phyloP scores from a whole-genome alignment of 2,329 filamentous ascomycete genomes.

The Colletotrichum sp. region DNA sequence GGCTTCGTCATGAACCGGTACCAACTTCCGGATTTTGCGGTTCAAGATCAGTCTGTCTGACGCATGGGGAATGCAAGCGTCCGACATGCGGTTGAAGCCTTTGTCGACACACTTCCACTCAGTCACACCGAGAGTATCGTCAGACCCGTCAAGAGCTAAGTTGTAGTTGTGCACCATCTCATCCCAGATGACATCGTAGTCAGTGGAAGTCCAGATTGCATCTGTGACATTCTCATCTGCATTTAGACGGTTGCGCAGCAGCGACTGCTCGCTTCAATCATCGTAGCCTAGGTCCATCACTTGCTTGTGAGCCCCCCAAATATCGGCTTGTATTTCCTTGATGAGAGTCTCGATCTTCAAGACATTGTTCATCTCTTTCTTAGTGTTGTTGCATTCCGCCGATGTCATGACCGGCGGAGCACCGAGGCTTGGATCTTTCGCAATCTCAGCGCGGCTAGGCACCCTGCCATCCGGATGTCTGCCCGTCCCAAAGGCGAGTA shows the following conservation, averaged over 20 bases:
- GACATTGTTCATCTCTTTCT: conserved; percentile 29
- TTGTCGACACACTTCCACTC: conserved; percentile 25
- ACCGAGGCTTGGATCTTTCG: conserved; percentile 45
- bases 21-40: conserved; percentile 60
- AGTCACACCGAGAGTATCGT: conserved; percentile 26
- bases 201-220: conserved; percentile 35
- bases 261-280: conserved; percentile 53
- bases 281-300: conserved; percentile 55
- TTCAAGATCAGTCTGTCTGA: conserved; percentile 60
- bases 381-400: conserved; percentile 24
- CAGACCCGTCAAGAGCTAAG: conserved; percentile 31
- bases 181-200: conserved; percentile 38
- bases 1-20: conserved; percentile 36
- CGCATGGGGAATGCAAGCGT: conserved; percentile 66
- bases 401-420: conserved; percentile 30
- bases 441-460: conserved; percentile 53
- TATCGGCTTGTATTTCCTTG: conserved; percentile 41
- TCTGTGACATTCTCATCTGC: conserved; percentile 54
- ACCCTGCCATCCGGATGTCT: conserved; percentile 56
- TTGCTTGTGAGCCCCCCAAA: conserved; percentile 44
- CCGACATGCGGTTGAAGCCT: conserved; percentile 58
- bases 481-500: conserved; percentile 50
- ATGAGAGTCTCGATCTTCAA: background rate
- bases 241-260: conserved; percentile 48
- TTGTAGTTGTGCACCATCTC: conserved; percentile 37